A percentile compares a stretch with the other conserved stretches of the same genome.
These are phyloP conservation scores for Saprolegnia parasitica DNA, from an alignment of 352 stramenopile genomes.

Conservation along the genomic window DNA sequence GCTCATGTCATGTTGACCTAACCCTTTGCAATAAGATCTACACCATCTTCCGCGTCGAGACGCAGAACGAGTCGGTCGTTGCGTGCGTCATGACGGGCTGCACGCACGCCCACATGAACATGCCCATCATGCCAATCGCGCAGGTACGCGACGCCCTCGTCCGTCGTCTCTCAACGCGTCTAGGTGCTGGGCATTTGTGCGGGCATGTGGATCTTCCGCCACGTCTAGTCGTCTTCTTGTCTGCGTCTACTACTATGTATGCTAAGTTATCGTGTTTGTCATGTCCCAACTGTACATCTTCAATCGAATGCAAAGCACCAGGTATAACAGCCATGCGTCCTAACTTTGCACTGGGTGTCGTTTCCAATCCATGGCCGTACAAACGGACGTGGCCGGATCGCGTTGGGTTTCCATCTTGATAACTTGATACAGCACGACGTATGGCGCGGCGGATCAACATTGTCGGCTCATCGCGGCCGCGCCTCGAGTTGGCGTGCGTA, in stretches of 20 bases:
- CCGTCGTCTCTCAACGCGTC: neutral
- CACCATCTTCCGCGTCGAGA: neutral
- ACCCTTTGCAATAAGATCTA: neutral
- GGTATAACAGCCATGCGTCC: too few species aligned
- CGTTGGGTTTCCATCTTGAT: too few species aligned
- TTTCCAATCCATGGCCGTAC: too few species aligned
- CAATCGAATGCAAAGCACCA: neutral
- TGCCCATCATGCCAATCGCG: slow-evolving; percentile 6
- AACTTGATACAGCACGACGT: too few species aligned
- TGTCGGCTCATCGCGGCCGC: too few species aligned
- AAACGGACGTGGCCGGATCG: too few species aligned
- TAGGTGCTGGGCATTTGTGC: slow-evolving; percentile 8
- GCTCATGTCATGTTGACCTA: neutral
- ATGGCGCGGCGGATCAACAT: too few species aligned
- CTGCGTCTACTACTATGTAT: neutral
- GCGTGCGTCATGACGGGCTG: neutral
- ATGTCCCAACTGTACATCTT: neutral
- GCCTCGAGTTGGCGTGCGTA: neutral
- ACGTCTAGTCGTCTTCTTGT: slow-evolving; percentile 2
- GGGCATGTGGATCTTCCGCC: slow-evolving; percentile 7
- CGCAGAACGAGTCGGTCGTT: neutral
- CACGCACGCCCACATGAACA: neutral
- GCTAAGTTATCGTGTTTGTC: too few species aligned
- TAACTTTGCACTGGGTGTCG: too few species aligned
- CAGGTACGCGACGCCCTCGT: neutral